Base-by-base conservation (phyloP, 2,329 filamentous ascomycete genomes). In the Aspergillus costaricaensis region DNA sequence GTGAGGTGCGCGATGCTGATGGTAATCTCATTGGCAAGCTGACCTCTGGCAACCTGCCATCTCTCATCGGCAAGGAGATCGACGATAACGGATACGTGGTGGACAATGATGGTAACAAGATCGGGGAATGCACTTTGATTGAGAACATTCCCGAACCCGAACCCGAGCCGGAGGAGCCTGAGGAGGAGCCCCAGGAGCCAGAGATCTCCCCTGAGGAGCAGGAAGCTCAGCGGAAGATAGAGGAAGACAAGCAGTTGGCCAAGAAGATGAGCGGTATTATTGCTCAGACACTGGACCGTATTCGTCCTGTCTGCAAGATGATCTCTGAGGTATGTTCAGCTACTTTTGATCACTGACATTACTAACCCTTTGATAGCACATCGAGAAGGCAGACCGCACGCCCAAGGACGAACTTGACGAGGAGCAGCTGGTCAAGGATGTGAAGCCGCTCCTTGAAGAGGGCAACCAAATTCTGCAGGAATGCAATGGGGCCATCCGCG, bases 351-450 rank as follows among this genome's bases (percentile, higher is more conserved):
- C n/a, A n/a, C 17, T 51, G 23, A 51, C 56, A 54, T 62, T 51
- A 63, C 56, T 64, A 63, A 65, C 27, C 44, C 48, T 9, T 23
- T 15, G 62, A 48, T 65, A 91, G 86, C 85, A 89, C 78, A 90
- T 96, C 69, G 91, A 96, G 68, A 83, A 83, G 58, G 91, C 91
- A 27, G 91, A 96, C 76, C 86, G 87, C 65, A 91, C 89, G 27
- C 89, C 90, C 47, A 90, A 91, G 77, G 91, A 96, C 4, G 92
- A 96, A 68, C 88, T 94, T 23, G 92, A 97, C 71, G 93, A 97
- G 74, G 91, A 97, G 71, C 85, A 91, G 67, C 86, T 96, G 5
- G 92, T 97, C 71, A 87, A 91, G 74, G 85, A 92, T 60, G 91
- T 96, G 69, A 91, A 89, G 77, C 93, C 93, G 1, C 83, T 96